These are phyloP conservation scores for Hamigera avellanea DNA, from an alignment of 495 filamentous ascomycete genomes.

Conservation along the genomic window DNA sequence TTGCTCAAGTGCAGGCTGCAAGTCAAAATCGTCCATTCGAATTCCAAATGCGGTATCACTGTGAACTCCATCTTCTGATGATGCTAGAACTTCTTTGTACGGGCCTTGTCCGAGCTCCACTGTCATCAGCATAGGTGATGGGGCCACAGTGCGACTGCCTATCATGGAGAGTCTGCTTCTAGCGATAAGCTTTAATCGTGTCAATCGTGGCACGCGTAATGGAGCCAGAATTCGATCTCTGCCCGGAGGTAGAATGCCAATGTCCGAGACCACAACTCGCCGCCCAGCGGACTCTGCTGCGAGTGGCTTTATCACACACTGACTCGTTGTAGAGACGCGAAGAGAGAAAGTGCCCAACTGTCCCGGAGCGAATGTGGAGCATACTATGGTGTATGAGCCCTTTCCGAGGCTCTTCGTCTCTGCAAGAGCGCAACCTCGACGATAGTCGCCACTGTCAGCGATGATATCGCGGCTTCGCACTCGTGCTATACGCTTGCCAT, in stretches of 20 bases:
- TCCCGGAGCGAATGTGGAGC: constrained; percentile 73
- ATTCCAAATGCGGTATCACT: constrained; percentile 57
- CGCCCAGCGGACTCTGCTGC: constrained; percentile 58
- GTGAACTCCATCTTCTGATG: constrained; percentile 52
- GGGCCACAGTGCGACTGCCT: constrained; percentile 23
- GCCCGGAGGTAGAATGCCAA: constrained; percentile 38
- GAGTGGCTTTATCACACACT: constrained; percentile 42
- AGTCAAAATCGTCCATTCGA: constrained; percentile 57
- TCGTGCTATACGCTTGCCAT: constrained; percentile 54
- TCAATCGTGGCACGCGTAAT: constrained; percentile 41
- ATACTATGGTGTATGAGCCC: constrained; percentile 77
- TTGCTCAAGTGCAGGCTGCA: constrained; percentile 42
- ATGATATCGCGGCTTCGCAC: constrained; percentile 69
- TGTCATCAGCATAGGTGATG: constrained; percentile 48
- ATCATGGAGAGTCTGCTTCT: constrained; percentile 27
- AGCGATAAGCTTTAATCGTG: constrained; percentile 43
- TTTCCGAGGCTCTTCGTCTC: constrained; percentile 42
- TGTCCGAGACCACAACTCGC: constrained; percentile 39
- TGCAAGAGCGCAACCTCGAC: constrained; percentile 61
- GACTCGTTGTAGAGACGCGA: constrained; percentile 49
- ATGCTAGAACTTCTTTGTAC: constrained; percentile 46
- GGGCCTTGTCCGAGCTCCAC: constrained; percentile 60
- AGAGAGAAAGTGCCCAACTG: constrained; percentile 67
- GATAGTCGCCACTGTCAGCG: constrained; percentile 71
- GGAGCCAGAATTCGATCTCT: constrained; percentile 40